Percentiles rank a stretch among this genome's conserved stretches.
These are phyloP conservation scores for Favolaschia claudopus DNA, from an alignment of 768 basidiomycete genomes.

Conservation along the genomic window DNA sequence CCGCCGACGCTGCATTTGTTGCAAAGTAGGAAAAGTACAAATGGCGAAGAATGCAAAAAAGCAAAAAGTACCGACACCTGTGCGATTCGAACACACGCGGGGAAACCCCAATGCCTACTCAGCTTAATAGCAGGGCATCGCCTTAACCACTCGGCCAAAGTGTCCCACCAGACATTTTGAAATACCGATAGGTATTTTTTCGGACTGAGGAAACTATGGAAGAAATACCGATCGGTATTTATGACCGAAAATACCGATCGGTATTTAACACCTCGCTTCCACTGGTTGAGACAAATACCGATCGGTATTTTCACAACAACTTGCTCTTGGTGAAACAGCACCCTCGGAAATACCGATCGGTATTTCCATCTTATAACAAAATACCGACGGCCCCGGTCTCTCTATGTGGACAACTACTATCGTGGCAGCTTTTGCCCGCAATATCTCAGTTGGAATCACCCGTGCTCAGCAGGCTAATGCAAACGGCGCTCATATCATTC, in stretches of 20 bases:
- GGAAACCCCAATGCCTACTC: slow-evolving; percentile 27
- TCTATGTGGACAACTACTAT: slow-evolving; percentile 9
- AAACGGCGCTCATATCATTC: slow-evolving; percentile 37
- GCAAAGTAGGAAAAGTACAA: neutral
- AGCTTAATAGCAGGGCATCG: slow-evolving; percentile 29
- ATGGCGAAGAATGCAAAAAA: slow-evolving; percentile 5
- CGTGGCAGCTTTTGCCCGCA: slow-evolving; percentile 10
- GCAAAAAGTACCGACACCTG: slow-evolving; percentile 31
- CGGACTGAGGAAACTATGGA: too few species aligned
- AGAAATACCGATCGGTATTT: too few species aligned
- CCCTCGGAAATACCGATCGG: too few species aligned
- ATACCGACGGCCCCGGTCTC: slow-evolving; percentile 20
- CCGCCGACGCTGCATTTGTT: neutral
- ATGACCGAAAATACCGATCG: too few species aligned
- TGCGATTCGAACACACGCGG: slow-evolving; percentile 37
- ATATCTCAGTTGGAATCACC: slow-evolving; percentile 4
- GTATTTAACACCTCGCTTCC: too few species aligned
- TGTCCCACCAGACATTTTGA: too few species aligned
- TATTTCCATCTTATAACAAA: too few species aligned
- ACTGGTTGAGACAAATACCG: too few species aligned
- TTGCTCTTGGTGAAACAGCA: too few species aligned
- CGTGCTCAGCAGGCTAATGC: slow-evolving; percentile 29
- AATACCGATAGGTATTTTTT: neutral
- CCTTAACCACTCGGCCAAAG: slow-evolving; percentile 20
- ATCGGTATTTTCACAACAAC: too few species aligned